phyloP scores from a whole-genome alignment of 1,284 basidiomycete genomes.

The Phylloporus sp. region DNA sequence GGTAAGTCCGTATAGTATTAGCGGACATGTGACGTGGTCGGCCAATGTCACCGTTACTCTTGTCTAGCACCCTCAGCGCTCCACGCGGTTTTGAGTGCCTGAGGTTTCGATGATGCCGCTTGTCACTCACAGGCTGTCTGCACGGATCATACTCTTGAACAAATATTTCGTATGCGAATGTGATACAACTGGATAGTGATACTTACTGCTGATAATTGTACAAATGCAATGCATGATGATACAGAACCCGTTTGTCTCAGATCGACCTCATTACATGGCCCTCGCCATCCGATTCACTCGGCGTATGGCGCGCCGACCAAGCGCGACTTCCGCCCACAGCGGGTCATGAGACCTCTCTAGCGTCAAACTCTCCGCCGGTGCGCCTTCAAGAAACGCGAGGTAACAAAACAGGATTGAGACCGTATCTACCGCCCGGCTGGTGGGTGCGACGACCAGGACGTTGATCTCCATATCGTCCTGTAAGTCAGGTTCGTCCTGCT shows the following conservation, averaged over 20 bases:
- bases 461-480: conserved; percentile 8
- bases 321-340: conserved; percentile 18
- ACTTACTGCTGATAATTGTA: neutral
- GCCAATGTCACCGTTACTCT: too few species aligned
- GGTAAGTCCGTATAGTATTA: too few species aligned
- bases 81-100: too few species aligned
- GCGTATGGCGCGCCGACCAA: conserved; percentile 5
- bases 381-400: conserved; percentile 25
- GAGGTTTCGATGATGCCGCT: too few species aligned
- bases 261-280: neutral
- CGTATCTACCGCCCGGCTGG: conserved; percentile 20
- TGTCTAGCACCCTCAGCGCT: too few species aligned
- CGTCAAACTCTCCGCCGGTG: neutral
- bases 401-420: conserved; percentile 30
- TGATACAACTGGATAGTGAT: too few species aligned
- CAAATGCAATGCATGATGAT: neutral
- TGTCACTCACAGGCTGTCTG: too few species aligned
- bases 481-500: neutral
- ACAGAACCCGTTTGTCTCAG: neutral
- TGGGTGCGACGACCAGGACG: conserved; percentile 28
- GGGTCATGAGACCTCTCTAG: conserved; percentile 13
- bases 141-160: too few species aligned
- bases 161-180: too few species aligned
- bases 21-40: too few species aligned
- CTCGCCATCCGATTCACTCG: neutral